These are phyloP conservation scores for Colletotrichum musae DNA, from an alignment of 2,329 filamentous ascomycete genomes.

Conservation along the genomic window DNA sequence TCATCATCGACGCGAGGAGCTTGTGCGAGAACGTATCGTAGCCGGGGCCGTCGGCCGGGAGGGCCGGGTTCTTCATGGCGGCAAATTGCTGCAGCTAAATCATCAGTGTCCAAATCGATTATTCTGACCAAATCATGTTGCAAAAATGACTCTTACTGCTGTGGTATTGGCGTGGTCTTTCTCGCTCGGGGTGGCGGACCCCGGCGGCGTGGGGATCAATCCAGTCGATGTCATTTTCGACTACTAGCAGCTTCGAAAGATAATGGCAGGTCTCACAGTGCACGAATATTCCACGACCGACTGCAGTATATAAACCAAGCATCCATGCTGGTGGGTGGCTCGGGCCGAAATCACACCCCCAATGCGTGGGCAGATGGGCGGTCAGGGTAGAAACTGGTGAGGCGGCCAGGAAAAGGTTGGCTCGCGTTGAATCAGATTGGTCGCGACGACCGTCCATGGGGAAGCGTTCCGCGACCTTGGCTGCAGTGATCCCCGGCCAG, in stretches of 20 bases:
- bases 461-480: background rate
- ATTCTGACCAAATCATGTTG: too few relatives aligned
- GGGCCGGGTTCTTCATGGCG: conserved; percentile 87
- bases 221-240: background rate
- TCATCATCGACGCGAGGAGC: conserved; percentile 76
- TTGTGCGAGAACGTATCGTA: conserved; percentile 84
- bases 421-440: background rate
- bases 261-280: too few relatives aligned
- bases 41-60: conserved; percentile 84
- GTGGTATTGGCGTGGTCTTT: background rate
- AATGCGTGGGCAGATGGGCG: background rate
- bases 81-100: conserved; percentile 53
- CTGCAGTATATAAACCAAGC: background rate
- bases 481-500: background rate
- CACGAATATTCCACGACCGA: too few relatives aligned
- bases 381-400: background rate
- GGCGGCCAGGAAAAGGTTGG: background rate
- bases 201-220: background rate
- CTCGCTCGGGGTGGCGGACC: background rate
- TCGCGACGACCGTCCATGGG: background rate
- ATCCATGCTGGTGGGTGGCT: background rate
- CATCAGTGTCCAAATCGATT: too few relatives aligned
- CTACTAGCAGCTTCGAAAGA: too few relatives aligned
- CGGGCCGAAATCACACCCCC: background rate
- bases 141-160: background rate